Conservation (phyloP, 2,329 filamentous ascomycete species). For the Botrytis byssoidea region DNA sequence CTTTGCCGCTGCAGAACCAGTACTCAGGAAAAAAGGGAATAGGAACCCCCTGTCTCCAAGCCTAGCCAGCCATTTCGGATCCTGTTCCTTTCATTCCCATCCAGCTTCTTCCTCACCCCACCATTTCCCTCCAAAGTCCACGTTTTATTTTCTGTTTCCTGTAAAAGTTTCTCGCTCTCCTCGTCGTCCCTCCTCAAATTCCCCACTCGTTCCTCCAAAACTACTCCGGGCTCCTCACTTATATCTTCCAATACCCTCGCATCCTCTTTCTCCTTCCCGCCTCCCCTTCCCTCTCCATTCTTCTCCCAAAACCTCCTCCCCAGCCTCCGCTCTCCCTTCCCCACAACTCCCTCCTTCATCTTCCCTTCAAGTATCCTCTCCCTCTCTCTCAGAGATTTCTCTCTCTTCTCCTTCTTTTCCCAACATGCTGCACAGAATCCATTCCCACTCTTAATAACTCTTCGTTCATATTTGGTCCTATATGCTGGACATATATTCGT, state of each 20-base stretch:
- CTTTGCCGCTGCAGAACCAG: neutral
- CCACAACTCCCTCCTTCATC: neutral
- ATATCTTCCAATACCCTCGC: neutral
- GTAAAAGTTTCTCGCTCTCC: neutral
- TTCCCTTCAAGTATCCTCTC: neutral
- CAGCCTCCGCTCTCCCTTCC: neutral
- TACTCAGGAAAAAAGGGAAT: neutral
- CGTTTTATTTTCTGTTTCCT: neutral
- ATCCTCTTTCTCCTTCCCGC: neutral
- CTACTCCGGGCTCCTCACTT: neutral
- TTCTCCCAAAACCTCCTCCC: too few species aligned
- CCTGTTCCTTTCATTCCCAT: neutral
- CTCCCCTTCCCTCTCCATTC: too few species aligned
- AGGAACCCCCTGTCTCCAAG: neutral
- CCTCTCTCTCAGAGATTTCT: neutral
- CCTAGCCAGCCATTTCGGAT: neutral
- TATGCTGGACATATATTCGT: neutral
- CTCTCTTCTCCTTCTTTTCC: neutral
- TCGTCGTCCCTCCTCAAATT: neutral
- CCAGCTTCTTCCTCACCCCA: neutral
- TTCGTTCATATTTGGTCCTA: neutral
- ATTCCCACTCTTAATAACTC: slow-evolving; percentile 4
- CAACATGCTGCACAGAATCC: slow-evolving; percentile 5
- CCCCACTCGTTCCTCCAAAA: neutral
- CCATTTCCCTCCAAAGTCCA: neutral